phyloP scores from a whole-genome alignment of 352 stramenopile genomes.

The Nothophytophthora sp. region DNA sequence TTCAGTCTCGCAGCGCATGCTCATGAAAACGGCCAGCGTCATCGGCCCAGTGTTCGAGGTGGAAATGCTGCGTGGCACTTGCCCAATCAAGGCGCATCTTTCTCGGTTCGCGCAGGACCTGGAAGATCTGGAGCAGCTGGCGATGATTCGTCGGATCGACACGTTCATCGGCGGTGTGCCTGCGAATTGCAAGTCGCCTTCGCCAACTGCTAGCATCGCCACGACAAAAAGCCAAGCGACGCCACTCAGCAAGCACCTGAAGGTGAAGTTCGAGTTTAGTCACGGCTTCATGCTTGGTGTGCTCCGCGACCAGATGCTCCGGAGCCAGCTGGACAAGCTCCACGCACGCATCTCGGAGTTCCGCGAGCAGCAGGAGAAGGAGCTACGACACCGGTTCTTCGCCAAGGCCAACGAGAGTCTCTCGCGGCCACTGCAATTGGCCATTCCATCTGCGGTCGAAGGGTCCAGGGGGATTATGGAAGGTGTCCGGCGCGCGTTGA shows the following conservation, averaged over 20 bases:
- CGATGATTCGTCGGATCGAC: constrained; percentile 80
- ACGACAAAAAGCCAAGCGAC: constrained; percentile 18
- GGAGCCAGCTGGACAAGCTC: constrained; percentile 84
- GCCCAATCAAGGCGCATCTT: constrained; percentile 75
- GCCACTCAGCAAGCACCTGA: constrained; percentile 36
- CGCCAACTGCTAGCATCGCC: constrained; percentile 1
- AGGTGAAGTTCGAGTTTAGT: constrained; percentile 85
- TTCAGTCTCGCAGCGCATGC: constrained; percentile 81
- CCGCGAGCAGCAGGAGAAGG: constrained; percentile 74
- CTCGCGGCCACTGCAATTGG: constrained; percentile 37
- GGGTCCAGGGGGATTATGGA: constrained; percentile 8
- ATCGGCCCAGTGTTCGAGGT: constrained; percentile 80
- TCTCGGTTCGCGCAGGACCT: constrained; percentile 66
- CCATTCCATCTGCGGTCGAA: constrained; percentile 12
- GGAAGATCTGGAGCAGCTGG: constrained; percentile 68
- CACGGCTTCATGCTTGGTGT: constrained; percentile 88
- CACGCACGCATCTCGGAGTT: constrained; percentile 66
- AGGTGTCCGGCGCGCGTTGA: constrained; percentile 28
- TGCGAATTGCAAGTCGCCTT: constrained; percentile 19
- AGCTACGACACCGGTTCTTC: constrained; percentile 77
- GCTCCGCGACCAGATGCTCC: constrained; percentile 81
- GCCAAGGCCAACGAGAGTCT: constrained; percentile 71
- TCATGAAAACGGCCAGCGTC: constrained; percentile 88
- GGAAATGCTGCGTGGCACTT: constrained; percentile 64
- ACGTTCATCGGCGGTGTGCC: constrained; percentile 74